These are phyloP conservation scores for Puccinia novopanici DNA, from an alignment of 1,284 basidiomycete genomes.

Conservation along the genomic window DNA sequence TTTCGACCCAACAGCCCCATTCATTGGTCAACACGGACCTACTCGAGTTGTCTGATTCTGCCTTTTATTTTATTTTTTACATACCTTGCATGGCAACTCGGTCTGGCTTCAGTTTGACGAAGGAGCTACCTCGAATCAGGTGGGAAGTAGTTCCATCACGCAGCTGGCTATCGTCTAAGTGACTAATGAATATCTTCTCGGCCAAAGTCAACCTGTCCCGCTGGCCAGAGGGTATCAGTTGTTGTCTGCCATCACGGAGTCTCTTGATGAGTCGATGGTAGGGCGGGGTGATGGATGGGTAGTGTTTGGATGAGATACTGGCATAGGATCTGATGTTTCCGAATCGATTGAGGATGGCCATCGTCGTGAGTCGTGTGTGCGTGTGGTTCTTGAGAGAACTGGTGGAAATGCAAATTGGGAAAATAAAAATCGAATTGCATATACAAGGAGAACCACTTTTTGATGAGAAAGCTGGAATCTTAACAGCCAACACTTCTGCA, in stretches of 20 bases:
- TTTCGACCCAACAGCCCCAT: neutral
- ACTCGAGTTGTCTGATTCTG: too few species aligned
- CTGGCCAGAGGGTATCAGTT: conserved; percentile 66
- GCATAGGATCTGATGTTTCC: conserved; percentile 25
- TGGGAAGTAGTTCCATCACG: conserved; percentile 67
- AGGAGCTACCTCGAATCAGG: conserved; percentile 69
- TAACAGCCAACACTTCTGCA: too few species aligned
- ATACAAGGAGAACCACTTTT: too few species aligned
- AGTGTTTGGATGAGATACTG: conserved; percentile 27
- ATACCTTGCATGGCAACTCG: conserved; percentile 89
- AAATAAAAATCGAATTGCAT: too few species aligned
- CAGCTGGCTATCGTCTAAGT: conserved; percentile 65
- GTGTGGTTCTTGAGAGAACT: too few species aligned
- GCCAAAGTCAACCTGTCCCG: conserved; percentile 77
- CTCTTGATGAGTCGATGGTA: conserved; percentile 77
- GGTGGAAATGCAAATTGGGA: too few species aligned
- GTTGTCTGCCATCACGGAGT: conserved; percentile 69
- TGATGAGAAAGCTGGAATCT: too few species aligned
- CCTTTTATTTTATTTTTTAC: too few species aligned
- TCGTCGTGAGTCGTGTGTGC: too few species aligned
- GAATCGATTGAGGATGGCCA: conserved; percentile 18
- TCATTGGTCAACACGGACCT: neutral
- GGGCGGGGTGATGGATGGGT: conserved; percentile 65
- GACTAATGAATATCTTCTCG: conserved; percentile 97
- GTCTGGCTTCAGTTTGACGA: conserved; percentile 86